These are phyloP conservation scores for Termitomyces sp. DNA, from an alignment of 768 basidiomycete species.

Conservation along the genomic window DNA sequence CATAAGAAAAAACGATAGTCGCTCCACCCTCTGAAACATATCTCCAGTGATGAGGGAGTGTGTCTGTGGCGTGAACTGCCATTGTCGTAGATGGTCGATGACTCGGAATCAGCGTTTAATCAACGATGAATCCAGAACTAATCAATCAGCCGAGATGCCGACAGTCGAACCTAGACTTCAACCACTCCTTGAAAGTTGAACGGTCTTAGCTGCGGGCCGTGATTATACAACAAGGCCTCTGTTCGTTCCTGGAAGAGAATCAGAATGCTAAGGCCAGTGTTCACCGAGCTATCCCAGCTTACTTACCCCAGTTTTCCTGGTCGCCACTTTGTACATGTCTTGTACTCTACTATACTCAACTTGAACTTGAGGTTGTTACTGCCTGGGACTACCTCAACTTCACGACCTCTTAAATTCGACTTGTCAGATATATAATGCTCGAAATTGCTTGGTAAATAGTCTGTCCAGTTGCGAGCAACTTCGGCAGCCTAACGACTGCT, in stretches of 20 bases:
- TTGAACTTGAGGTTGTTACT: too few species aligned
- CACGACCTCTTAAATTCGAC: slow-evolving; percentile 32
- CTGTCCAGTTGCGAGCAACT: not conserved
- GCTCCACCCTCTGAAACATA: slow-evolving; percentile 95
- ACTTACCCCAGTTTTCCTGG: too few species aligned
- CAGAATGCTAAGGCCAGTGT: not conserved
- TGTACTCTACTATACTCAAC: too few species aligned
- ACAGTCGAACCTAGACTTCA: not conserved
- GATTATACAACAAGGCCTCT: too few species aligned
- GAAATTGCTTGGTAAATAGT: slow-evolving; percentile 32
- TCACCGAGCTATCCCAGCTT: too few species aligned
- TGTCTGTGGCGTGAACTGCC: slow-evolving; percentile 26
- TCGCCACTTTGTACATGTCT: too few species aligned
- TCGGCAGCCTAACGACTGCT: not conserved
- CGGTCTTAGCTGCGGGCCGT: too few species aligned
- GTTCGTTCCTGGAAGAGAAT: not conserved
- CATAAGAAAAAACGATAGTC: slow-evolving; percentile 84
- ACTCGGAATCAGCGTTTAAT: too few species aligned
- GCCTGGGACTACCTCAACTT: too few species aligned
- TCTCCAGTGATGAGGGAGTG: slow-evolving; percentile 57
- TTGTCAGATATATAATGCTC: slow-evolving; percentile 40
- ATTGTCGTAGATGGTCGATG: slow-evolving; percentile 13
- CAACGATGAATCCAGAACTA: not conserved
- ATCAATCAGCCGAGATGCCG: not conserved
- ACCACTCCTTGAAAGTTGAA: too few species aligned